Evolutionary conservation across 257 asterid species (phyloP).

Genomic region (Ocimum tenuiflorum): DNA sequence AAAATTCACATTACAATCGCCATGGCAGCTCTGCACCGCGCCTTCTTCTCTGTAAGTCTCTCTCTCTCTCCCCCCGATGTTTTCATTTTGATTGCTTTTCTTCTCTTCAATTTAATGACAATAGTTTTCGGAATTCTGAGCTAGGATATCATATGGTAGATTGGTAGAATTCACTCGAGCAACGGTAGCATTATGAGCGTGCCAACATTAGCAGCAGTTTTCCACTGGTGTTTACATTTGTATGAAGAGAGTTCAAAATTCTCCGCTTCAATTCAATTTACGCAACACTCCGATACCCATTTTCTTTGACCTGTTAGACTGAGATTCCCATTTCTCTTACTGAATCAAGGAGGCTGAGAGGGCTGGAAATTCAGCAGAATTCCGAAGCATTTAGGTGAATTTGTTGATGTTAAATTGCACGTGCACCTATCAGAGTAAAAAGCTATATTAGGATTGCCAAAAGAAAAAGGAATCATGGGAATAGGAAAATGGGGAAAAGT

Average conservation of each 20-base stretch:
- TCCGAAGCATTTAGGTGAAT: not conserved
- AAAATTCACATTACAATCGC: not conserved
- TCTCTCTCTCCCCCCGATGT: not conserved
- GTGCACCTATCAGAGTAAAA: not conserved
- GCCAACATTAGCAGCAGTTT: too few relatives aligned
- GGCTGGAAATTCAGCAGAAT: too few relatives aligned
- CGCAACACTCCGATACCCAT: too few relatives aligned
- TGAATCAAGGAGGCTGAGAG: too few relatives aligned
- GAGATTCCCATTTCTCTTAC: too few relatives aligned
- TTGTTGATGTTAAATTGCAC: not conserved
- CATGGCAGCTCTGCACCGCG: conserved; percentile 29
- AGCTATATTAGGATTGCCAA: not conserved
- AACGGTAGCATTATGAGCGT: not conserved
- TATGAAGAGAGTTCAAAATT: too few relatives aligned
- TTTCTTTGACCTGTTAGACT: too few relatives aligned
- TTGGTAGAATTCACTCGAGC: not conserved
- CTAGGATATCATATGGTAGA: not conserved
- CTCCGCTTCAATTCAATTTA: too few relatives aligned
- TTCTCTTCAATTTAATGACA: not conserved
- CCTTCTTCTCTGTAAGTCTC: conserved; percentile 35
- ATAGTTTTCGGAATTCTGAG: not conserved
- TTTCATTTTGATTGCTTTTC: not conserved
- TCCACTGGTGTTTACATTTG: too few relatives aligned
- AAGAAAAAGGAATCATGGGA: not conserved
- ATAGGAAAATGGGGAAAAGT: not conserved